Conservation (phyloP, 2,329 filamentous ascomycete genomes). For the Cercospora sp. region DNA sequence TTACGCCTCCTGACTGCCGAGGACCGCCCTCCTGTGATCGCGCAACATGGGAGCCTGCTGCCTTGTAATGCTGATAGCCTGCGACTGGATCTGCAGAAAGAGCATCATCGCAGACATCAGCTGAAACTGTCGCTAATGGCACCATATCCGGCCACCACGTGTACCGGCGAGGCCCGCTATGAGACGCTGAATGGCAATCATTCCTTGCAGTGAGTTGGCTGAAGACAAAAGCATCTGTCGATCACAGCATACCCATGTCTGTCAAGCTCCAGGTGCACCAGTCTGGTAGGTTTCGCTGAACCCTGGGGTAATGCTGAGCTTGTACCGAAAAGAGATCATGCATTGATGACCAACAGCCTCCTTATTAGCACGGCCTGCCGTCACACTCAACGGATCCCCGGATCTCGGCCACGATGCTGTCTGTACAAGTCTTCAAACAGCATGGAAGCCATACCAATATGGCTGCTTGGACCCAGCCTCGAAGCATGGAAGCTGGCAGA, state of each 20-base stretch:
- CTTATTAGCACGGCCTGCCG: not conserved
- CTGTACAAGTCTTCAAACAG: not conserved
- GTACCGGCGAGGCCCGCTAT: not conserved
- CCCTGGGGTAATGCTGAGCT: not conserved
- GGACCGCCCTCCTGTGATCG: not conserved
- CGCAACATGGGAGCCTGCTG: not conserved
- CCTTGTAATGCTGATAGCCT: not conserved
- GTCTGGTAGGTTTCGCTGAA: not conserved
- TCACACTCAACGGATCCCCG: not conserved
- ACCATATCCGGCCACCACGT: not conserved
- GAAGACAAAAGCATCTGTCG: not conserved
- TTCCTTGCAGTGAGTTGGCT: not conserved
- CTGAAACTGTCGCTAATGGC: not conserved
- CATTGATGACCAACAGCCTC: conserved; percentile 4
- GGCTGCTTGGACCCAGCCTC: not conserved
- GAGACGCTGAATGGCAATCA: not conserved
- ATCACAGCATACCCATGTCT: not conserved
- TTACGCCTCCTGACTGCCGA: not conserved
- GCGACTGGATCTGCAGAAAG: not conserved
- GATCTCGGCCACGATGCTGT: not conserved
- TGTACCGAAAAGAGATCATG: not conserved
- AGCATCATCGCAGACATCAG: not conserved
- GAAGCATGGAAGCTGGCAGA: not conserved
- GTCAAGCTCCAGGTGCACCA: not conserved
- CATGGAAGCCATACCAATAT: not conserved